Conservation (phyloP, 106 monocot species). For the Platanthera zijinensis region DNA sequence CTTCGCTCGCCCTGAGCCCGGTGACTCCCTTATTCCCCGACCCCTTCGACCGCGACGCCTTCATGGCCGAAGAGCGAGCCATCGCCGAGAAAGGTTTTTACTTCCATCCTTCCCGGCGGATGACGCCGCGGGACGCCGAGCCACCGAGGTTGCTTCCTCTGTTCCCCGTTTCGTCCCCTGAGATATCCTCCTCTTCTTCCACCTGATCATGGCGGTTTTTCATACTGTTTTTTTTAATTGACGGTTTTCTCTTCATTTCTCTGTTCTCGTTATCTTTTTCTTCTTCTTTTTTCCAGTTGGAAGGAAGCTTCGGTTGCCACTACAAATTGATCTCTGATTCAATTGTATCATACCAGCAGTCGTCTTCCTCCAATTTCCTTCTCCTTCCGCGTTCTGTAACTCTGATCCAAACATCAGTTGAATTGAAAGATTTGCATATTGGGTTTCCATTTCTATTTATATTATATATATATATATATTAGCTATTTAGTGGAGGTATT, state of each 20-base stretch:
- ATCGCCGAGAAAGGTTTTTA: conserved; percentile 38
- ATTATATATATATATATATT: no score
- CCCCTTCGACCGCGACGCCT: conserved; percentile 14
- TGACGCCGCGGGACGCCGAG: conserved; percentile 13
- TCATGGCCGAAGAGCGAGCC: conserved; percentile 28
- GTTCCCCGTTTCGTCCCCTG: conserved; percentile 37
- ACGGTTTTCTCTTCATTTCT: background rate
- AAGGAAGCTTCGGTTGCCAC: background rate
- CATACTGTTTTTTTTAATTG: background rate
- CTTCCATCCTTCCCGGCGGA: conserved; percentile 27
- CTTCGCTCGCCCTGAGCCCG: conserved; percentile 38
- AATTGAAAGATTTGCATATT: background rate
- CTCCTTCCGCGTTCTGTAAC: background rate
- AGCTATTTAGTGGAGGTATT: no score
- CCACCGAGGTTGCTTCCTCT: conserved; percentile 53
- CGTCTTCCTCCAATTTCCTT: background rate
- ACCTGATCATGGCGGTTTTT: background rate
- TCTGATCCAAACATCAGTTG: background rate
- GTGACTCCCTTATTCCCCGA: conserved; percentile 39
- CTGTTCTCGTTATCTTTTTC: background rate
- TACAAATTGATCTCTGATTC: conserved; percentile 5
- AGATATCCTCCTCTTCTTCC: background rate
- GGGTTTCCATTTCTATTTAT: background rate
- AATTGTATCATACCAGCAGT: background rate
- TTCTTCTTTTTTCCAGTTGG: background rate